Conservation (phyloP, 2,329 filamentous ascomycete species). For the Leptodontidium sp. region DNA sequence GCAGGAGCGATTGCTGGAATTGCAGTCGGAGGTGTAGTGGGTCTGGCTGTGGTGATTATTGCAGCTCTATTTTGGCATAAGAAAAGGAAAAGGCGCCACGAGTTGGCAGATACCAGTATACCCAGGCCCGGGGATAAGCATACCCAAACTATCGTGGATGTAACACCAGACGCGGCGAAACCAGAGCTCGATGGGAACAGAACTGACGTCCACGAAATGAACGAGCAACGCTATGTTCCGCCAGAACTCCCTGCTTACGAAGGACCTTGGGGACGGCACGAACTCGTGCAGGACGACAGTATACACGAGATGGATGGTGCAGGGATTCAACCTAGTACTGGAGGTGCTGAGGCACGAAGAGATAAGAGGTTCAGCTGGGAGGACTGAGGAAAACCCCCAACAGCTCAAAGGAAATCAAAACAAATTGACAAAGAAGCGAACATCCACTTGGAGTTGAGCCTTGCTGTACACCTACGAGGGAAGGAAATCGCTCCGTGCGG, state of each 20-base stretch:
- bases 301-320: constrained; percentile 21
- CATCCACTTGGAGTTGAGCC: too few relatives aligned
- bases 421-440: too few relatives aligned
- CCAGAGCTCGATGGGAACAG: background rate
- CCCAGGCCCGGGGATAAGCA: background rate
- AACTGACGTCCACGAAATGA: background rate
- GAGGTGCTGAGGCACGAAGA: too few relatives aligned
- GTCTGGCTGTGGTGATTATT: background rate
- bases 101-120: constrained; percentile 14
- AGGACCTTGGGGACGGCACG: constrained; percentile 19
- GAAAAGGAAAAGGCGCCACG: background rate
- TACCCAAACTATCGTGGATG: background rate
- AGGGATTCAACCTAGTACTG: background rate
- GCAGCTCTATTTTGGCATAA: background rate
- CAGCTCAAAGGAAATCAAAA: background rate
- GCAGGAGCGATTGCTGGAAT: background rate
- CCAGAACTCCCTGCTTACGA: constrained; percentile 22
- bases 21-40: background rate
- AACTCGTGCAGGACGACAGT: constrained; percentile 17
- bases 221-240: background rate
- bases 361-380: constrained; percentile 8
- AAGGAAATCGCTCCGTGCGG: too few relatives aligned
- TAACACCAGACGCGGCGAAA: constrained; percentile 3
- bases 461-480: too few relatives aligned
- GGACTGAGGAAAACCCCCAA: background rate